phyloP scores from a whole-genome alignment of 108 stramenopile genomes.

The Pseudonitzschia multiseries region DNA sequence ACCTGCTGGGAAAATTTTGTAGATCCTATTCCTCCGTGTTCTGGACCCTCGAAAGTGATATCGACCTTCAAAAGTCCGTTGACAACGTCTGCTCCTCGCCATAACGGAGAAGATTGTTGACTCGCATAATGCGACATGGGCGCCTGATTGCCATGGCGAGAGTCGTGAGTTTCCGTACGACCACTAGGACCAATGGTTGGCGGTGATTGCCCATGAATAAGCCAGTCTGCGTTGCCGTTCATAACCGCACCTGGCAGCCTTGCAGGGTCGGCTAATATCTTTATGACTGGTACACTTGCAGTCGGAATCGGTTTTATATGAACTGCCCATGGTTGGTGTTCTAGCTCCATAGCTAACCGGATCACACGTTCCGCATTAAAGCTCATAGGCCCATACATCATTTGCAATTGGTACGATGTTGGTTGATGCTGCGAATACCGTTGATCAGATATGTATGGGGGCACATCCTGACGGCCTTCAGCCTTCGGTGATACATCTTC shows the following conservation, averaged over 20 bases:
- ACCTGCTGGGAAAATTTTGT: slow-evolving; percentile 74
- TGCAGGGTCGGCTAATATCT: slow-evolving; percentile 85
- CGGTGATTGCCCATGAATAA: slow-evolving; percentile 12
- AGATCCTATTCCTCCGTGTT: slow-evolving; percentile 93
- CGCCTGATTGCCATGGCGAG: slow-evolving; percentile 8
- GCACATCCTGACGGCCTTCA: neutral
- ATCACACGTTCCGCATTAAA: slow-evolving; percentile 72
- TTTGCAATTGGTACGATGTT: slow-evolving; percentile 19
- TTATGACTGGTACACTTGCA: slow-evolving; percentile 85
- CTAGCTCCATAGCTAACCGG: slow-evolving; percentile 79
- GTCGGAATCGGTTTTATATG: slow-evolving; percentile 90
- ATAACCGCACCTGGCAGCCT: slow-evolving; percentile 54
- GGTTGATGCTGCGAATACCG: slow-evolving; percentile 18
- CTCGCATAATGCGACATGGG: slow-evolving; percentile 33
- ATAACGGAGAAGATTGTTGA: slow-evolving; percentile 45
- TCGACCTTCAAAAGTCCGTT: slow-evolving; percentile 87
- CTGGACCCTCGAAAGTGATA: slow-evolving; percentile 93
- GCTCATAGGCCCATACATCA: slow-evolving; percentile 49
- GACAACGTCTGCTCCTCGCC: slow-evolving; percentile 87
- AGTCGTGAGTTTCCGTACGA: neutral
- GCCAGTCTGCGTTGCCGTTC: slow-evolving; percentile 32
- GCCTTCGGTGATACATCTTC: neutral
- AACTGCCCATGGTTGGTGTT: slow-evolving; percentile 83
- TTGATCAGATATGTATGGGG: neutral
- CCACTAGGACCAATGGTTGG: neutral